Evolutionary conservation across 2,329 filamentous ascomycete genomes (phyloP).

Genomic region (Lomentospora prolificans): DNA sequence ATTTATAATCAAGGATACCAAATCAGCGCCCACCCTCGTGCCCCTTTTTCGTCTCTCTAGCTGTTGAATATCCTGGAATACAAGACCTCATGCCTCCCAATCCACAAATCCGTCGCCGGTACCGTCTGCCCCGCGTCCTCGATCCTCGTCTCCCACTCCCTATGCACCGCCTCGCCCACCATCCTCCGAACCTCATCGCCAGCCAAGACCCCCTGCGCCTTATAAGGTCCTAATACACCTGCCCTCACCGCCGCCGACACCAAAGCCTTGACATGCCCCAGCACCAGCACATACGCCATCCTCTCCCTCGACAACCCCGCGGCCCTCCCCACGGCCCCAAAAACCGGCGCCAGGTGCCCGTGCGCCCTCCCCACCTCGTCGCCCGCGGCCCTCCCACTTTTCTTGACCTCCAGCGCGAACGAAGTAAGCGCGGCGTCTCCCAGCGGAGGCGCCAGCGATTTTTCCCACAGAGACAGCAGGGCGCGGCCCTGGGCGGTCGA

Average conservation of each 20-base stretch:
- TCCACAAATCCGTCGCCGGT: slow-evolving; percentile 72
- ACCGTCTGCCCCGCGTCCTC: slow-evolving; percentile 66
- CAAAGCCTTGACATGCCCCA: slow-evolving; percentile 67
- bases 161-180: slow-evolving; percentile 47
- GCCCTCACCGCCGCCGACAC: slow-evolving; percentile 69
- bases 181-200: slow-evolving; percentile 44
- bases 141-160: slow-evolving; percentile 47
- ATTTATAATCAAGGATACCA: slow-evolving; percentile 12
- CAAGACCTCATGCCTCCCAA: slow-evolving; percentile 71
- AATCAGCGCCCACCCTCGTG: slow-evolving; percentile 1
- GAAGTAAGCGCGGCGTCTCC: background rate
- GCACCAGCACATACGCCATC: slow-evolving; percentile 64
- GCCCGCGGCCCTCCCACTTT: background rate
- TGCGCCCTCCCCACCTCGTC: background rate
- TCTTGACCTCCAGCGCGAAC: slow-evolving; percentile 13
- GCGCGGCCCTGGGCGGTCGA: slow-evolving; percentile 68
- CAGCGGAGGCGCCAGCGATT: slow-evolving; percentile 44
- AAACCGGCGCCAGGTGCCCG: slow-evolving; percentile 58
- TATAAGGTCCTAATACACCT: slow-evolving; percentile 70
- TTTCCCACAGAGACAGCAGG: slow-evolving; percentile 66
- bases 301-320: slow-evolving; percentile 51
- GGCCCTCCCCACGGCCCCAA: slow-evolving; percentile 55
- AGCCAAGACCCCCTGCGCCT: slow-evolving; percentile 65
- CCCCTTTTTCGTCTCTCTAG: slow-evolving; percentile 25
- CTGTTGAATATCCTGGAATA: slow-evolving; percentile 86